Evolutionary conservation across 768 basidiomycete genomes (phyloP).

Genomic region (Macrolepiota fuliginosa): DNA sequence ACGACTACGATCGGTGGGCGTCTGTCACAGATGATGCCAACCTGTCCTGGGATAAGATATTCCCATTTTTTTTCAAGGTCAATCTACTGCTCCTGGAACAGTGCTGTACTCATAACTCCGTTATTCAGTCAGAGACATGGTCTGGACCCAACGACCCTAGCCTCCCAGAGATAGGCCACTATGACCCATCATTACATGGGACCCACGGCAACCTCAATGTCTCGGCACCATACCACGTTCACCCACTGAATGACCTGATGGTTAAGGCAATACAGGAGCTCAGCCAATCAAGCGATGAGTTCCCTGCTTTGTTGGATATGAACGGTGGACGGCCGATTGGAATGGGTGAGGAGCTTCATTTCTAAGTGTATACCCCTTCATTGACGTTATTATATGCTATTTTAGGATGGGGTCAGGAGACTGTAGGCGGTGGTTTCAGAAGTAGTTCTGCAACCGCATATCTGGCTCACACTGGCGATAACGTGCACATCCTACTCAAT

Average conservation of each 20-base stretch:
- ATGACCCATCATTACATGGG: background rate
- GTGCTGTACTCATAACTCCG: background rate
- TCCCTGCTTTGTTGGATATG: constrained; percentile 5
- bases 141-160: background rate
- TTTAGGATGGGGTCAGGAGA: background rate
- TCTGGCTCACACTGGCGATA: too few relatives aligned
- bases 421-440: background rate
- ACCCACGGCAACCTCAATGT: background rate
- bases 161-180: background rate
- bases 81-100: background rate
- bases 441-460: background rate
- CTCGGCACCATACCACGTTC: background rate
- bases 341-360: background rate
- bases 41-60: background rate
- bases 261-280: too few relatives aligned
- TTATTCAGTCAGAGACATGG: background rate
- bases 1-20: background rate
- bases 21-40: background rate
- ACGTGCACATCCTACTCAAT: background rate
- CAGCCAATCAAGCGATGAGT: background rate
- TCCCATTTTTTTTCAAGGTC: background rate
- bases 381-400: background rate
- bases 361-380: background rate
- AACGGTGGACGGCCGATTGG: constrained; percentile 8
- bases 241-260: background rate